Evolutionary conservation across 2,329 filamentous ascomycete species (phyloP).

Genomic region (Teratosphaeria gauchensis): DNA sequence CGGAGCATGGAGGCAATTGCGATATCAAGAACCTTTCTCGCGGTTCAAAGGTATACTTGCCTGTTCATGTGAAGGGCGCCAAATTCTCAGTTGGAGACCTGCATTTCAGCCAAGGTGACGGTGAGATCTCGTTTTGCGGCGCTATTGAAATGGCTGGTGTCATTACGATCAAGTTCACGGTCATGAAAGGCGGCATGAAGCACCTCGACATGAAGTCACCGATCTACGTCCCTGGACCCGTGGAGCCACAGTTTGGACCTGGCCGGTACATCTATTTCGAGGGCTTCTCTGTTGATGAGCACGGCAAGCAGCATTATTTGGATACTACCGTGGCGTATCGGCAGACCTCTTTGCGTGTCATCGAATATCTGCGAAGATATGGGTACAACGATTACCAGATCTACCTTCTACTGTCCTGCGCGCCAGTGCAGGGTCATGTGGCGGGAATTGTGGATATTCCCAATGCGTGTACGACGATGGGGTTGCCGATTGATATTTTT

Average conservation of each 20-base stretch:
- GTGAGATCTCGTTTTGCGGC: constrained; percentile 66
- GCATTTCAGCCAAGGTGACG: constrained; percentile 70
- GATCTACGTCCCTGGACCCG: constrained; percentile 76
- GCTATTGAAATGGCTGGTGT: constrained; percentile 91
- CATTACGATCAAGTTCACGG: constrained; percentile 81
- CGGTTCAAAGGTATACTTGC: constrained; percentile 75
- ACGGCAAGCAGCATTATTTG: constrained; percentile 82
- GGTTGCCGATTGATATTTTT: constrained; percentile 86
- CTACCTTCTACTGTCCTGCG: constrained; percentile 76
- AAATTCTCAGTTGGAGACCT: constrained; percentile 87
- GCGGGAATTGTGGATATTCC: constrained; percentile 60
- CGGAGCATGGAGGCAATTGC: constrained; percentile 83
- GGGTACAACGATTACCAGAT: constrained; percentile 67
- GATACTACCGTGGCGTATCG: constrained; percentile 80
- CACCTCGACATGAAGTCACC: constrained; percentile 70
- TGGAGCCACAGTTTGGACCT: constrained; percentile 79
- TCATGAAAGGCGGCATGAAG: constrained; percentile 71
- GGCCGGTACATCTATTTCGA: constrained; percentile 77
- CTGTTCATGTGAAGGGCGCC: constrained; percentile 75
- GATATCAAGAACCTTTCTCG: constrained; percentile 81
- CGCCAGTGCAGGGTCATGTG: constrained; percentile 78
- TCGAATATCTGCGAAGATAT: constrained; percentile 67
- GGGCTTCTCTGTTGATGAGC: constrained; percentile 80
- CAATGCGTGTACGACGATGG: constrained; percentile 64
- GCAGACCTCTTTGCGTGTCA: constrained; percentile 66